A percentile compares a stretch with the other conserved stretches of the same genome.
phyloP scores from a whole-genome alignment of 2,329 filamentous ascomycete species.

The Calonectria pteridis region DNA sequence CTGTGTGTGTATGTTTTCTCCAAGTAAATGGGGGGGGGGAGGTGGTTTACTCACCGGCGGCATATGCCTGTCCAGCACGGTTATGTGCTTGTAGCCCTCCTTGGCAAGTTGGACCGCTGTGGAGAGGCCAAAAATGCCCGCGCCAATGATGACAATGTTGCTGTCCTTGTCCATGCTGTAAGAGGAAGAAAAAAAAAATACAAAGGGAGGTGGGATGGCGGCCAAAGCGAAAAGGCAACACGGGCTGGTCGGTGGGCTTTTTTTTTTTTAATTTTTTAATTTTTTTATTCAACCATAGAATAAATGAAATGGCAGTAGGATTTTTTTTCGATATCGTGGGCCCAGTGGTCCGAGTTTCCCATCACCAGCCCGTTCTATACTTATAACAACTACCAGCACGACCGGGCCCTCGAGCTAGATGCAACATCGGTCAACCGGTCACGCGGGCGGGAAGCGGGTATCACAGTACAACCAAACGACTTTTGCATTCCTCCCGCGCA shows the following conservation, averaged over 20 bases:
- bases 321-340: not conserved
- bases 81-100: constrained; percentile 50
- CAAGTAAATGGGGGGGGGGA: not conserved
- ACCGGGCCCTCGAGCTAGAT: not conserved
- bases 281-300: not conserved
- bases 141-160: constrained; percentile 45
- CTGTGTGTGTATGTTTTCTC: too few relatives aligned
- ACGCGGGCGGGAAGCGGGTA: constrained; percentile 1
- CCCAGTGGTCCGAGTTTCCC: not conserved
- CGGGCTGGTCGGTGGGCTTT: not conserved
- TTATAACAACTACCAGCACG: not conserved
- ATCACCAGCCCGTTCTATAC: not conserved
- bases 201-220: not conserved
- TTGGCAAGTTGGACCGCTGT: constrained; percentile 43
- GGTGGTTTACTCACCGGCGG: constrained; percentile 43
- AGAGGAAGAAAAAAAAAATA: not conserved
- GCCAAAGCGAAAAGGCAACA: not conserved
- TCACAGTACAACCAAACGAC: not conserved
- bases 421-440: constrained; percentile 13
- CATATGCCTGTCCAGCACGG: constrained; percentile 48
- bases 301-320: not conserved
- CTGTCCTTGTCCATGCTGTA: not conserved
- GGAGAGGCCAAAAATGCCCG: constrained; percentile 47
- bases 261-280: not conserved
- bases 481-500: not conserved